Conservation (phyloP, 2,329 filamentous ascomycete genomes). For the Clarireedia hainanense region DNA sequence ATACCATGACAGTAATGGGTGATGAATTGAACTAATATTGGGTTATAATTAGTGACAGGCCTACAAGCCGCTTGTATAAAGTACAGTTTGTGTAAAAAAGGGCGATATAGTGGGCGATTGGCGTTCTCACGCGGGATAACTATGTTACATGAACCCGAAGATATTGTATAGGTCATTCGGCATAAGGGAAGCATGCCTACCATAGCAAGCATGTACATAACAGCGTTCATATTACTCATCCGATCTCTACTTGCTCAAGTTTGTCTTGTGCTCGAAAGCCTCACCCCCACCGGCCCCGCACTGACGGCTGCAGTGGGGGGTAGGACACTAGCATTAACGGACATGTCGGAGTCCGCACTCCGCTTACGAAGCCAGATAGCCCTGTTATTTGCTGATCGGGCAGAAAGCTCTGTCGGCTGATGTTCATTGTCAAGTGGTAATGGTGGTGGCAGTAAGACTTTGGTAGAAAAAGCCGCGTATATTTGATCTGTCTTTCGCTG, state of each 20-base stretch:
- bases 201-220: no score
- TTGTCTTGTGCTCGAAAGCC: no score
- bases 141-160: no score
- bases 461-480: neutral
- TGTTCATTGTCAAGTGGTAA: neutral
- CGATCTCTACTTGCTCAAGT: no score
- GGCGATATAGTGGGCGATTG: no score
- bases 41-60: neutral
- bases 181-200: no score
- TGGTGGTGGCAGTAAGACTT: neutral
- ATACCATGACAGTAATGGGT: neutral
- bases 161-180: no score
- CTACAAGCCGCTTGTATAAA: neutral
- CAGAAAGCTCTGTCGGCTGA: neutral
- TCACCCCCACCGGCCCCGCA: neutral
- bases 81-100: neutral
- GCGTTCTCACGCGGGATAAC: no score
- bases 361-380: neutral
- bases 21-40: neutral
- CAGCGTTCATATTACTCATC: no score
- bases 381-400: no score
- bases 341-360: neutral
- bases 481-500: neutral
- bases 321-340: neutral
- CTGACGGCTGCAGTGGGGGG: conserved; percentile 1